Conservation (phyloP, 139 green algal species). For the Edaphochlamys debaryana region DNA sequence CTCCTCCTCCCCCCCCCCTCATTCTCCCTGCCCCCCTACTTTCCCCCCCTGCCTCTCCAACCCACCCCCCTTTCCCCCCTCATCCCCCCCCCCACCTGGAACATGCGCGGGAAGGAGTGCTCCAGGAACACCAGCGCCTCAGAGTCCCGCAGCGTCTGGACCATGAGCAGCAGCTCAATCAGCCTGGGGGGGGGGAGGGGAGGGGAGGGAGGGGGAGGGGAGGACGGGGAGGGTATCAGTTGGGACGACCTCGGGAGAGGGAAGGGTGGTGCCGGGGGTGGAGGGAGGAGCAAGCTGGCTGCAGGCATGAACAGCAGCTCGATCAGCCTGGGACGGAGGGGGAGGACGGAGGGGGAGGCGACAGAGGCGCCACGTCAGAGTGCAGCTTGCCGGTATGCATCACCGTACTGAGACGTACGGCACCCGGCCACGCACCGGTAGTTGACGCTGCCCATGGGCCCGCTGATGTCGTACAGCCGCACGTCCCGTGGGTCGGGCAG, state of each 20-base stretch:
- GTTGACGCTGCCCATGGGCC: conserved; percentile 53
- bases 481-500: conserved; percentile 66
- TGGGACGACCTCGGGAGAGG: too few species aligned
- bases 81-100: neutral
- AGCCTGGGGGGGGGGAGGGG: conserved; percentile 24
- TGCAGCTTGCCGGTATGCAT: too few species aligned
- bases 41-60: neutral
- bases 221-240: too few species aligned
- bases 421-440: conserved; percentile 25
- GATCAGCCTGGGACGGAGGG: too few species aligned
- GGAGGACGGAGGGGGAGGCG: too few species aligned
- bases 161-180: conserved; percentile 55
- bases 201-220: neutral
- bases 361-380: too few species aligned
- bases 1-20: too few species aligned
- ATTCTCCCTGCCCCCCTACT: neutral
- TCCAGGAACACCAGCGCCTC: conserved; percentile 69
- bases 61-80: neutral
- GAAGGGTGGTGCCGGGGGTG: too few species aligned
- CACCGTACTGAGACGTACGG: too few species aligned
- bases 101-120: conserved; percentile 58
- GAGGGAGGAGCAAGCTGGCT: too few species aligned
- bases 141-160: conserved; percentile 61
- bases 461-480: conserved; percentile 57
- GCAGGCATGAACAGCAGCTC: too few species aligned